These are phyloP conservation scores for Picocystis sp. DNA, from an alignment of 163 green algal genomes.

Conservation along the genomic window DNA sequence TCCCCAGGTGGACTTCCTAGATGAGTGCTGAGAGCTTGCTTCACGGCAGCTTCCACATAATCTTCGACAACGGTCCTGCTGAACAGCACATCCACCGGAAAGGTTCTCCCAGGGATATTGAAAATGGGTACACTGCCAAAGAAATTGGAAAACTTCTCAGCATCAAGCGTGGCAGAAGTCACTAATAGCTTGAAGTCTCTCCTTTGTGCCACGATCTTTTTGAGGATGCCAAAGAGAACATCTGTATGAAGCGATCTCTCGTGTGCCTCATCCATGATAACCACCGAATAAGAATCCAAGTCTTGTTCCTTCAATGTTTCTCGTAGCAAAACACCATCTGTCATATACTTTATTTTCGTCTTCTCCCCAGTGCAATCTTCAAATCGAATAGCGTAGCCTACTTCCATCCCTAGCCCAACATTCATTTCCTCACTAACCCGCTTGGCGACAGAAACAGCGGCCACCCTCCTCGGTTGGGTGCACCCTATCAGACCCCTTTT, in stretches of 20 bases:
- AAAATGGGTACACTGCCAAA: constrained; percentile 78
- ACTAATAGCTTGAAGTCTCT: constrained; percentile 92
- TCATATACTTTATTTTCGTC: constrained; percentile 77
- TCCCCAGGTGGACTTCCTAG: constrained; percentile 66
- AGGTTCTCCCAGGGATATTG: constrained; percentile 86
- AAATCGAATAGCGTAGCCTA: constrained; percentile 88
- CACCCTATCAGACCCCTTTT: constrained; percentile 75
- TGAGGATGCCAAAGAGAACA: constrained; percentile 90
- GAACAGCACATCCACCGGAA: constrained; percentile 87
- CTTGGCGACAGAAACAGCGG: constrained; percentile 93
- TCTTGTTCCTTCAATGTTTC: constrained; percentile 33
- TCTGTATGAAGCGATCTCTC: constrained; percentile 85
- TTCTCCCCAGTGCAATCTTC: constrained; percentile 78
- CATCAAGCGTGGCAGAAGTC: constrained; percentile 81
- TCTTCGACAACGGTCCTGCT: constrained; percentile 77
- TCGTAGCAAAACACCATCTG: constrained; percentile 76
- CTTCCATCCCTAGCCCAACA: constrained; percentile 49
- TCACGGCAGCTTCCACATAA: constrained; percentile 91
- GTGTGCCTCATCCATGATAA: constrained; percentile 96
- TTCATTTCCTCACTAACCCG: constrained; percentile 91
- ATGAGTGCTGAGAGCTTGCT: constrained; percentile 53
- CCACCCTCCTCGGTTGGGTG: constrained; percentile 76
- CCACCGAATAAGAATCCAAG: constrained; percentile 71
- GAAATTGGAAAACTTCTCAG: constrained; percentile 66
- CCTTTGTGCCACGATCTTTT: constrained; percentile 66